Base-by-base conservation (phyloP, 306 rosid genomes). In the Potentilla sterilis region DNA sequence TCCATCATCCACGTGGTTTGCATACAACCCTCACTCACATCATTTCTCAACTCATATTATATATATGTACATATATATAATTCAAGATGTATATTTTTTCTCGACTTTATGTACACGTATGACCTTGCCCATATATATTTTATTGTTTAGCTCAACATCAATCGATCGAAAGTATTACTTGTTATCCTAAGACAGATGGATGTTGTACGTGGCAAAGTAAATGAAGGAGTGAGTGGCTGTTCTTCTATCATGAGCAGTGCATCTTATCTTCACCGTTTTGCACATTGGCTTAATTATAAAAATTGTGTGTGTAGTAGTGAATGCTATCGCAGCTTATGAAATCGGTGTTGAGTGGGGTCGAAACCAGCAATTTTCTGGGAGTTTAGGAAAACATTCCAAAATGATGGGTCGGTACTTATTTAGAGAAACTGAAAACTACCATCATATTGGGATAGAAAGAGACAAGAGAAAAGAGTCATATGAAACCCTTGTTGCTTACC, bases 251-350 rank as follows among this genome's bases (percentile, higher is more conserved):
- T 72, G 79, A 70, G 55, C 49, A 44, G 76, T 69, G n/a, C 66
- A 54, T 75, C 61, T 72, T 58, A 49, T 74, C 67, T 14, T 2
- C 78, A 80, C 37, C 70, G 52, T 71, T 77, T 74, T 77, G 69
- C 67, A 71, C 48, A 70, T 79, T 85, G 89, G 82, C 88, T 57
- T 51, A 66, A n/a, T 79, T 51, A 24, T 12, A 49, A 54, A 54
- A 52, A 22, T 28, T 57, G 64, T 4, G 13, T n/a, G n/a, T n/a
- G n/a, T n/a, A n/a, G n/a, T 24, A 38, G 58, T 43, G 15, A 22
- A 58, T 41, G 42, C 18, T 15, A 49, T 15, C 9, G 21, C 63
- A 12, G 6, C 0, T 57, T 2, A 11, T 13, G 48, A 15, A 61
- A 51, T 19, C 19, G 55, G 1, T 32, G 9, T 9, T n/a, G 67